Evolutionary conservation across 139 green algal species (phyloP), one percentile per base, ranked within the genome.

Genomic region (Coelastrella sp.): DNA sequence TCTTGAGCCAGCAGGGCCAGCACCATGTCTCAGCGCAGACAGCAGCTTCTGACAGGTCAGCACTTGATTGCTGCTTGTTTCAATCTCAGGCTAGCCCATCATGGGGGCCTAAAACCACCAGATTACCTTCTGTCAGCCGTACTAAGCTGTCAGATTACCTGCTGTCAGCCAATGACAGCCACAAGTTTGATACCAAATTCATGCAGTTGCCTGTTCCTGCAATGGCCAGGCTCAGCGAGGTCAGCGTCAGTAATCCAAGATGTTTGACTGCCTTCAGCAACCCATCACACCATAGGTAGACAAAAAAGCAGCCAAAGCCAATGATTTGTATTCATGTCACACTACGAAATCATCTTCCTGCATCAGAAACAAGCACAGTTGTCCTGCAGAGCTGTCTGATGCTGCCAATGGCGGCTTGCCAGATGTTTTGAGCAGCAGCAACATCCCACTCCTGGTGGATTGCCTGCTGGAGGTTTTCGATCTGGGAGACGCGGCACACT

Each of bases 391-490:
- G 82, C 65, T 87, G 4, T 73, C 58, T 61, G 82, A 87, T 19
- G 65, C 82, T 78, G 65, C 78, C 5, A 23, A 16, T 56, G 47
- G 14, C 54, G 82, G 64, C 16, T 54, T 87, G 13, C 82, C 82
- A 64, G 65, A 87, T 68, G 64, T 64, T 19, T 57, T 87, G 22
- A 87, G 47, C 60, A 47, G 60, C 32, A 78, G 65, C 82, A 87
- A 87, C 23, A 58, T 47, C 61, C 82, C 82, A 7, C 65, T 64
- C 14, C 11, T 87, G 64, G 54, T 87, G 14, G 82, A 87, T 17
- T 87, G 82, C 82, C 47, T 87, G 64, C 54, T 87, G 7, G 82
- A 87, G 7, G 58, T 68, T 7, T 87, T 87, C 47, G 64, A 73
- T 54, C 58, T 47, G 4, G 82, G 7, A 71, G 78, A 84, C 73